Base-by-base conservation (phyloP, 2,329 filamentous ascomycete species). In the Neodidymelliopsis sp. region DNA sequence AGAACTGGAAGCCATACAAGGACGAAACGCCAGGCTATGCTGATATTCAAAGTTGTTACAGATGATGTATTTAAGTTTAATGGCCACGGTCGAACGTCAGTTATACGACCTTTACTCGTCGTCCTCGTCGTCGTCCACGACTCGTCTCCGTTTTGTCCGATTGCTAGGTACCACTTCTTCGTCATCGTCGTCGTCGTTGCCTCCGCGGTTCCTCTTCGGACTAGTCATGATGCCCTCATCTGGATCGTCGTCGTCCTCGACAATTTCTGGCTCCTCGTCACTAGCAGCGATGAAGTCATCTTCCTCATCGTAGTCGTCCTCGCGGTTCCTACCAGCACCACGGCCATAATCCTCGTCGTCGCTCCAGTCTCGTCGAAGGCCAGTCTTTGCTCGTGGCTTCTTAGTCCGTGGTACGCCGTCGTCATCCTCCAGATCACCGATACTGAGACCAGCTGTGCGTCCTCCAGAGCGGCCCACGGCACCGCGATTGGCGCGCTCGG, bases 311-410 rank as follows among this genome's bases (percentile, higher is more conserved):
- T 93, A 93, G 60, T 90, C 87, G 57, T 92, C 87, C 51, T 87
- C 81, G 41, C 83, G 82, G 23, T 81, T 80, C 27, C 82, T 80
- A 12, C 84, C 83, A 25, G 59, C 55, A 7, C 58, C 57, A 15
- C 86, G 78, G 50, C 89, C 88, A 59, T 90, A 88, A 61, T 91
- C 89, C 7, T 90, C 90, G 62, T 92, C 88, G 53, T 90, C 89
- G 59, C 89, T 88, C 50, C 76, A 80, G 52, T 79, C 77, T 39
- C 73, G 73, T 53, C 76, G 67, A 25, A 73, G 63, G 19, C 73
- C 66, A 12, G 67, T 60, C 59, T 75, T 77, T n/a, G 64, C 54
- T 18, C 62, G 58, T 8, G 62, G 59, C 54, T 71, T 73, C 36
- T 59, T 61, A 5, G 57, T 50, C 5, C 56, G 54, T 16, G 69